Evolutionary conservation across 2,329 filamentous ascomycete species (phyloP).

Genomic region (Fusarium scirpi): DNA sequence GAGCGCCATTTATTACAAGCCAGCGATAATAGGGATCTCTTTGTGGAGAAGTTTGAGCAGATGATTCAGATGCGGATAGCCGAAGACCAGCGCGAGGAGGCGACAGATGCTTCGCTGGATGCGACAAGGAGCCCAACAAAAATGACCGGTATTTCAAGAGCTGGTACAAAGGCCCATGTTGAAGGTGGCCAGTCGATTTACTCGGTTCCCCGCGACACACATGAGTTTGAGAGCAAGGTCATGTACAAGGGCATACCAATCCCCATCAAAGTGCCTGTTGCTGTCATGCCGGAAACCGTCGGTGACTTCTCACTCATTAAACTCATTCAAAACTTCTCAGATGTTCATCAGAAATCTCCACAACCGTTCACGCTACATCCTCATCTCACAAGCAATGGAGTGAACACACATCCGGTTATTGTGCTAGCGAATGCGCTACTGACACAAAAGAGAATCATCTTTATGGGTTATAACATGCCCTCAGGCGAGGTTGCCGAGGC

Average conservation of each 20-base stretch:
- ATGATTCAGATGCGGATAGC: constrained; percentile 88
- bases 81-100: constrained; percentile 66
- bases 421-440: constrained; percentile 94
- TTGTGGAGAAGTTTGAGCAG: constrained; percentile 96
- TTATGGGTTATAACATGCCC: constrained; percentile 93
- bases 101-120: constrained; percentile 55
- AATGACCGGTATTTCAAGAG: constrained; percentile 65
- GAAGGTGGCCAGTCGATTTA: constrained; percentile 73
- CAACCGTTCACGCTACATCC: constrained; percentile 89
- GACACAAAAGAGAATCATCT: constrained; percentile 96
- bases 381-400: constrained; percentile 92
- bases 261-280: constrained; percentile 94
- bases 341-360: constrained; percentile 82
- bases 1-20: constrained; percentile 89
- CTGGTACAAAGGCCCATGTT: constrained; percentile 72
- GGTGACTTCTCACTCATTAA: constrained; percentile 98
- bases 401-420: constrained; percentile 92
- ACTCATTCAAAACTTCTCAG: constrained; percentile 93
- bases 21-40: constrained; percentile 94
- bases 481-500: constrained; percentile 97
- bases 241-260: constrained; percentile 97
- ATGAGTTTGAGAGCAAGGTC: constrained; percentile 96
- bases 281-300: constrained; percentile 93
- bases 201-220: constrained; percentile 88
- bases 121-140: constrained; percentile 62